Base-by-base conservation (phyloP, 192 early-diverging fungal genomes). In the Coemansia umbellata region DNA sequence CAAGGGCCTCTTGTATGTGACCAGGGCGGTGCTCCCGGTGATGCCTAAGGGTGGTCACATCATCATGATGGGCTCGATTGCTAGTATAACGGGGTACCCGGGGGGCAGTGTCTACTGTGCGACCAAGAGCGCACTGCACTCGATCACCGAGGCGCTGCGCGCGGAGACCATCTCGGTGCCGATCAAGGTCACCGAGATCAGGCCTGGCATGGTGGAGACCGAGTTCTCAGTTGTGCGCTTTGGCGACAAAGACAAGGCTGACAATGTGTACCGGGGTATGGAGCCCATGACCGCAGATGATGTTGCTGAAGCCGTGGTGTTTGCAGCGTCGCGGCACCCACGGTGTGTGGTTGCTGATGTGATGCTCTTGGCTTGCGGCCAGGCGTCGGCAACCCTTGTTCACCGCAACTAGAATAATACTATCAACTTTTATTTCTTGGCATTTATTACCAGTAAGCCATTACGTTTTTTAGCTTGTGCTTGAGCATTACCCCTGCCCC, bases 141-240 rank as follows among this genome's bases (percentile, higher is more conserved):
- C 92, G 3, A 85, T 97, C 33, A 85, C 89, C 13, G 81, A 82
- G 37, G 65, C 90, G 1, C 51, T 96, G 49, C 55, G 86, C 4
- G 67, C 82, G 37, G 93, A 96, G 64, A 84, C 89, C 24, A 83
- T 91, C 19, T 73, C 80, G 27, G 82, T 86, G 4, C 83, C 81
- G 5, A 79, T 90, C 27, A 61, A 79, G 15, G 88, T 96, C n/a
- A 87, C 84, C 1, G 80, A 78, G 51, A 87, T 96, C 33, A 84
- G 82, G 15, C 89, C 93, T 17, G 91, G 86, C 3, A 80, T 86
- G 81, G 92, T 93, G 5, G 86, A 96, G 68, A 96, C 93, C 0
- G 93, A 96, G 62, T 96, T 94, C 82, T 87, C 84, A 13, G 73
- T 88, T 13, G 81, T 96, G 5, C 78, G 94, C 9, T 92, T 85